Conservation (phyloP, 805 yeast species). For the Yarrowia sp. region DNA sequence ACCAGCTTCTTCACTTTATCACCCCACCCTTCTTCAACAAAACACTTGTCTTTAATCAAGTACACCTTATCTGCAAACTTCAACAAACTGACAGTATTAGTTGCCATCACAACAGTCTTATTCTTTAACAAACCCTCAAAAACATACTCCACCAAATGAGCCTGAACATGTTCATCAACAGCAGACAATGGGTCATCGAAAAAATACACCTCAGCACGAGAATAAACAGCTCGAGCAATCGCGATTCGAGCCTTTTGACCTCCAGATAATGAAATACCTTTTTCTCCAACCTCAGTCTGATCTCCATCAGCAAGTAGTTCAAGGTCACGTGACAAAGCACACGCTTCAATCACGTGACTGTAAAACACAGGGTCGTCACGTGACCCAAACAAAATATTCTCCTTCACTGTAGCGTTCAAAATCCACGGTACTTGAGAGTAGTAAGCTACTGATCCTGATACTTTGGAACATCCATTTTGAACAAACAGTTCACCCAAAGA, state of each 20-base stretch:
- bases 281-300: constrained; percentile 90
- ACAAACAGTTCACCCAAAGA: constrained; percentile 73
- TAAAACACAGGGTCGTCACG: constrained; percentile 79
- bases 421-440: neutral
- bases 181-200: constrained; percentile 94
- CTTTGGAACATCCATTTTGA: constrained; percentile 50
- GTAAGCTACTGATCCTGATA: constrained; percentile 42
- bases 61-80: constrained; percentile 66
- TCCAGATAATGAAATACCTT: constrained; percentile 93
- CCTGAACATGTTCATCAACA: constrained; percentile 95
- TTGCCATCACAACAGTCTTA: constrained; percentile 72
- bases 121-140: constrained; percentile 70
- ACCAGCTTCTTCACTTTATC: neutral
- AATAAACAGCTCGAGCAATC: constrained; percentile 91
- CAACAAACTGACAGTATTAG: constrained; percentile 75
- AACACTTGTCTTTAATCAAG: constrained; percentile 51
- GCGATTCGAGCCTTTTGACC: constrained; percentile 97
- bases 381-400: constrained; percentile 73
- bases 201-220: constrained; percentile 86
- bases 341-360: constrained; percentile 74
- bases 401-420: neutral
- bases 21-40: constrained; percentile 50
- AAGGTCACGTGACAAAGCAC: constrained; percentile 80
- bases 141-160: constrained; percentile 69
- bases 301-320: constrained; percentile 84